Percentiles rank a stretch among this genome's conserved stretches.
phyloP scores from a whole-genome alignment of 495 filamentous ascomycete species.

The Astrothelium macrocarpum region DNA sequence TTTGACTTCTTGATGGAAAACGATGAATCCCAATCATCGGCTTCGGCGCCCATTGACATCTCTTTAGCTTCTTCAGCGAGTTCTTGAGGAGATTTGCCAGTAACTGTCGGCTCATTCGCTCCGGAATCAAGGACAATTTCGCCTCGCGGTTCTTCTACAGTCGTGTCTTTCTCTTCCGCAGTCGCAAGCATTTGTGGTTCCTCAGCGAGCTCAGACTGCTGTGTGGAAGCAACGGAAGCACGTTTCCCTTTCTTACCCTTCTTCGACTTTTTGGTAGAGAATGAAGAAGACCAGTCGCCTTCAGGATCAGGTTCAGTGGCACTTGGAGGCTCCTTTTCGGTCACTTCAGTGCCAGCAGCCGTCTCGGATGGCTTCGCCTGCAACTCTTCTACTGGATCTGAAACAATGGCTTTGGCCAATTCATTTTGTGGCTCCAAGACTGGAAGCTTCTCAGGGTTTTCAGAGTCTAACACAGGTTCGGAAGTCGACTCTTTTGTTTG shows the following conservation, averaged over 20 bases:
- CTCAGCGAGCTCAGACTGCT: background rate
- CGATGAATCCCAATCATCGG: background rate
- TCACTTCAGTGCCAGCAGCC: background rate
- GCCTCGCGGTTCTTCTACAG: too few relatives aligned
- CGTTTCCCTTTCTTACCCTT: slow-evolving; percentile 6
- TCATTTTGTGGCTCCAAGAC: too few relatives aligned
- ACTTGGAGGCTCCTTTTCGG: background rate
- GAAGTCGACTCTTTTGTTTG: too few relatives aligned
- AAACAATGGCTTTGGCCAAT: too few relatives aligned
- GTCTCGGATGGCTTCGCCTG: too few relatives aligned
- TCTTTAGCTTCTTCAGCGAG: background rate
- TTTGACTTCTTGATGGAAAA: slow-evolving; percentile 6
- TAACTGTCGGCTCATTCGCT: too few relatives aligned
- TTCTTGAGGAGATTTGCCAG: background rate
- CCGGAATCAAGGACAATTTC: too few relatives aligned
- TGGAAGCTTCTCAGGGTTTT: too few relatives aligned
- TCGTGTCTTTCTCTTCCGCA: background rate
- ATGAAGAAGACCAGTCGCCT: background rate
- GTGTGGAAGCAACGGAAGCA: background rate
- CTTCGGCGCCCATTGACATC: background rate
- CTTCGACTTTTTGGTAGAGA: slow-evolving; percentile 8
- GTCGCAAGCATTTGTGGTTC: background rate
- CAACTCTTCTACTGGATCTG: too few relatives aligned
- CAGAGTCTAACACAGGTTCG: too few relatives aligned
- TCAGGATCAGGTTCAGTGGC: background rate